phyloP scores from a whole-genome alignment of 345 rosid genomes.

The Hirschfeldia incana region DNA sequence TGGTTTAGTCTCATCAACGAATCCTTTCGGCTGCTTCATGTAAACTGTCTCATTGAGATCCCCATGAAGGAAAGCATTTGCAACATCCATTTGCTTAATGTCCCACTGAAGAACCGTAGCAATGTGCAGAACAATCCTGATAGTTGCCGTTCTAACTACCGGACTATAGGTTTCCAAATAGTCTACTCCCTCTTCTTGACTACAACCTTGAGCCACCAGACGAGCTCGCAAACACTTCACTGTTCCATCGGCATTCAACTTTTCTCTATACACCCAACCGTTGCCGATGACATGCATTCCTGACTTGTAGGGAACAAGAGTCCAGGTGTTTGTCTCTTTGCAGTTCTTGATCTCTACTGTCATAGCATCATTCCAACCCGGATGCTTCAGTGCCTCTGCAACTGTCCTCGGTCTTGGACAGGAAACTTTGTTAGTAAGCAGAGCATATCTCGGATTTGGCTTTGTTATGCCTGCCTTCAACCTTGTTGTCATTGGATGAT shows the following conservation, averaged over 20 bases:
- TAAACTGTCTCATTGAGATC: not conserved
- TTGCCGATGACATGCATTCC: too few relatives aligned
- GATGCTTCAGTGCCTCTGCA: too few relatives aligned
- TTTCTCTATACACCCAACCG: not conserved
- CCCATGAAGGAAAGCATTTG: not conserved
- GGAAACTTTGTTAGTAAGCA: too few relatives aligned
- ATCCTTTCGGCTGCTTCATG: too few relatives aligned
- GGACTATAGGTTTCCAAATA: not conserved
- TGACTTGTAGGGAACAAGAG: not conserved
- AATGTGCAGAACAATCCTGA: not conserved
- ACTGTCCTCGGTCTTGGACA: too few relatives aligned
- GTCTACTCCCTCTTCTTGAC: not conserved
- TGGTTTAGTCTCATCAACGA: too few relatives aligned
- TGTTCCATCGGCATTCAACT: not conserved
- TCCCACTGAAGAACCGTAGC: not conserved
- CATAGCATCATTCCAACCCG: too few relatives aligned
- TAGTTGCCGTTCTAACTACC: not conserved
- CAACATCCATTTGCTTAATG: not conserved
- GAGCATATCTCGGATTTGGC: too few relatives aligned
- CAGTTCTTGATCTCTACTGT: too few relatives aligned
- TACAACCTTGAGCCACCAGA: not conserved
- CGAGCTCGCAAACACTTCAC: not conserved
- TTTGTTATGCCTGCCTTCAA: too few relatives aligned
- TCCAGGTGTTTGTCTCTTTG: too few relatives aligned
- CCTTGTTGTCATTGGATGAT: too few relatives aligned